These are phyloP conservation scores for Pythium biforme DNA, from an alignment of 352 stramenopile species.

Conservation along the genomic window DNA sequence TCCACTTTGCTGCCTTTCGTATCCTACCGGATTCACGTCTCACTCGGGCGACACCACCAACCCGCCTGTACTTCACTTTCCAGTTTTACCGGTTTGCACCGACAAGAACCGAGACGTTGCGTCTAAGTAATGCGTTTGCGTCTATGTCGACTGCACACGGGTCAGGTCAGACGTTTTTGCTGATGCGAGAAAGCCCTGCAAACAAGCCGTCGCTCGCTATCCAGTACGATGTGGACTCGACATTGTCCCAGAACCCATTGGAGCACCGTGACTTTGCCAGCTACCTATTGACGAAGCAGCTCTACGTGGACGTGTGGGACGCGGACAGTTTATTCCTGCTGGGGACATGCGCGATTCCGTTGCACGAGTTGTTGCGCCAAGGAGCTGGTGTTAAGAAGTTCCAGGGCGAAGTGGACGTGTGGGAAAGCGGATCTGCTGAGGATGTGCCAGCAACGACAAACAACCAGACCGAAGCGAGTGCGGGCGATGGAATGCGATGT, in stretches of 20 bases:
- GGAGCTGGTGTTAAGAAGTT: conserved; percentile 88
- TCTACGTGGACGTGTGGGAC: conserved; percentile 94
- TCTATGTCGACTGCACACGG: conserved; percentile 26
- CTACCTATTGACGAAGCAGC: conserved; percentile 82
- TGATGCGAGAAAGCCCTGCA: conserved; percentile 58
- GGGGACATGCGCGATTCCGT: conserved; percentile 78
- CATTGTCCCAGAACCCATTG: conserved; percentile 42
- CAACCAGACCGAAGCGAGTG: neutral
- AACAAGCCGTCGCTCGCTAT: conserved; percentile 71
- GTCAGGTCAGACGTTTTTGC: conserved; percentile 43
- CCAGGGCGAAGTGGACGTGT: conserved; percentile 70
- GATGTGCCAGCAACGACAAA: neutral
- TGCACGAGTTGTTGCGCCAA: conserved; percentile 90
- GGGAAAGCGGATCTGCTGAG: conserved; percentile 4
- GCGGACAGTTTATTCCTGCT: conserved; percentile 89
- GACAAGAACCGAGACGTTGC: conserved; percentile 83
- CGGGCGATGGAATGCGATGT: neutral
- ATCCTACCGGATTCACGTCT: conserved; percentile 11
- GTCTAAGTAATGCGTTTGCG: conserved; percentile 57
- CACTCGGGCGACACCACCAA: conserved; percentile 19
- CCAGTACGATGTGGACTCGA: conserved; percentile 80
- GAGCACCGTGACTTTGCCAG: conserved; percentile 80
- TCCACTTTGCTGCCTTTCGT: conserved; percentile 90
- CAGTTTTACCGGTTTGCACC: conserved; percentile 91
- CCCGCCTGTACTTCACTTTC: conserved; percentile 88